Evolutionary conservation across 371 early-diverging fungal genomes (phyloP).

Genomic region (Gilbertella persicaria): DNA sequence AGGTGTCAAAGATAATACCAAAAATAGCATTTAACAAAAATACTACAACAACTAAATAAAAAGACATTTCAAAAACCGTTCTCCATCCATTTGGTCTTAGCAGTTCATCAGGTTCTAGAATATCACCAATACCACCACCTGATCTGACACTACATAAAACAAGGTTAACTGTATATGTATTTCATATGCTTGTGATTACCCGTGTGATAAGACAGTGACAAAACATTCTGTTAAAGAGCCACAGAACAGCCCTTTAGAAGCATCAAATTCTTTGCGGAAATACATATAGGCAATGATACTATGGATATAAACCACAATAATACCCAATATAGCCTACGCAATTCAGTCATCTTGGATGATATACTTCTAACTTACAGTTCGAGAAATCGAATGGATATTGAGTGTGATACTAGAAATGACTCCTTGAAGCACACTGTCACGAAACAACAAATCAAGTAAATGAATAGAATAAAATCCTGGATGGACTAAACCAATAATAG

Average conservation of each 20-base stretch:
- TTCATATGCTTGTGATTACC: conserved; percentile 22
- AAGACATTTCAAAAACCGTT: conserved; percentile 56
- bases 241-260: conserved; percentile 47
- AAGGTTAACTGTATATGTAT: not conserved
- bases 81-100: conserved; percentile 48
- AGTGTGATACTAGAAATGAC: conserved; percentile 60
- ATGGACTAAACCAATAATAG: conserved; percentile 39
- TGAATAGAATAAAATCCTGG: conserved; percentile 54
- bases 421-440: conserved; percentile 61
- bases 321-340: conserved; percentile 38
- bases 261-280: conserved; percentile 54
- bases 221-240: conserved; percentile 52
- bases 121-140: conserved; percentile 61
- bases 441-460: conserved; percentile 59
- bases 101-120: conserved; percentile 38
- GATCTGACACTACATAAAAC: conserved; percentile 38
- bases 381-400: conserved; percentile 53
- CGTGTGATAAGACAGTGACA: conserved; percentile 54
- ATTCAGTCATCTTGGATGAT: not conserved
- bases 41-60: conserved; percentile 58
- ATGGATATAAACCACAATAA: conserved; percentile 60
- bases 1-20: conserved; percentile 66
- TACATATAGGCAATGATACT: conserved; percentile 53
- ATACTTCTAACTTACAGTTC: conserved; percentile 51
- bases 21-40: conserved; percentile 62